Evolutionary conservation across 345 rosid species (phyloP).

Genomic region (Lepidium africanum): DNA sequence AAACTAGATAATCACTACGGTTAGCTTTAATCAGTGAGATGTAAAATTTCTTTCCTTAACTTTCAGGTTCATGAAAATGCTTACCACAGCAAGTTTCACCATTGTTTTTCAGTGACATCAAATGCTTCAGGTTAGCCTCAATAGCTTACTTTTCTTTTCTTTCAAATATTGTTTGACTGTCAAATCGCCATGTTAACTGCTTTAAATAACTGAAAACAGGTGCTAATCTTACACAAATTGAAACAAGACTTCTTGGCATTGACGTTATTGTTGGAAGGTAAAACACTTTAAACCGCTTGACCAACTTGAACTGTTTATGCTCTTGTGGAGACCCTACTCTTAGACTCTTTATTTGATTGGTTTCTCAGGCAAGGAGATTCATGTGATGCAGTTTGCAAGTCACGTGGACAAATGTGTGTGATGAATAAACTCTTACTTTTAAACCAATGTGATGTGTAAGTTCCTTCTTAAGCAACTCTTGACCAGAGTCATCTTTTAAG

Average conservation of each 20-base stretch:
- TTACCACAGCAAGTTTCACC: slow-evolving; percentile 83
- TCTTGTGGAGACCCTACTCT: background rate
- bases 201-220: slow-evolving; percentile 14
- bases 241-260: slow-evolving; percentile 72
- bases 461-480: slow-evolving; percentile 3
- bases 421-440: slow-evolving; percentile 73
- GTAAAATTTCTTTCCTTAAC: background rate
- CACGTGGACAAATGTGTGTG: slow-evolving; percentile 76
- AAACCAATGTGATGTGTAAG: slow-evolving; percentile 84
- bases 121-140: slow-evolving; percentile 57
- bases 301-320: slow-evolving; percentile 4
- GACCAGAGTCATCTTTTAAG: background rate
- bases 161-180: background rate
- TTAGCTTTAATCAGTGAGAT: background rate
- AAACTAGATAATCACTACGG: background rate
- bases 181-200: background rate
- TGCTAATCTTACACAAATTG: slow-evolving; percentile 39
- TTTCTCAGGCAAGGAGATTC: slow-evolving; percentile 77
- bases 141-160: background rate
- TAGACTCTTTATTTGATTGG: slow-evolving; percentile 2
- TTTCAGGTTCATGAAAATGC: slow-evolving; percentile 95
- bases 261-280: slow-evolving; percentile 77
- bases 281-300: background rate
- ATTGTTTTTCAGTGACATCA: slow-evolving; percentile 77
- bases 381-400: slow-evolving; percentile 77